Base-by-base conservation (phyloP, 108 stramenopile genomes). In the Mediolabrus comicus region DNA sequence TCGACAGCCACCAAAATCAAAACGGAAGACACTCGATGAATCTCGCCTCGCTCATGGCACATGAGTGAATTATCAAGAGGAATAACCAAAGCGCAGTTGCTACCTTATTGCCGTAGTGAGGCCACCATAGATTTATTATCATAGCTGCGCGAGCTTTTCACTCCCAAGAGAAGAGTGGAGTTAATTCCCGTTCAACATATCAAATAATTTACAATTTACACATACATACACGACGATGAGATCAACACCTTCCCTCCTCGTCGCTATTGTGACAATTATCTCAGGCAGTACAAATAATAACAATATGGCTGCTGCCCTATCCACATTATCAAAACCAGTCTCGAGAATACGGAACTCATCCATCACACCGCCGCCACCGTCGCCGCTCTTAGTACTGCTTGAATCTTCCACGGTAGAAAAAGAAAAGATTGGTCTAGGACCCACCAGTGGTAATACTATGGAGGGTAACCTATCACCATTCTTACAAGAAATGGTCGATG, bases 401-500 rank as follows among this genome's bases (percentile, higher is more conserved):
- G 43, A 46, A 46, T 46, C 43, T 4, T 46, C 43, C 43, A 46
- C 43, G 0, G 43, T 46, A 0, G 43, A 46, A 46, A 46, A 46
- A 6, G 43, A 46, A 46, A 12, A 46, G 22, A 46, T 46, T 14
- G 7, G 33, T 7, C 14, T 14, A 46, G 19, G 17, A 5, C 43
- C 43, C 43, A 46, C 2, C 1, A 46, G 14, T 46, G 22, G 19
- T 4, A 38, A 38, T 13, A n/a, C n/a, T n/a, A n/a, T n/a, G n/a
- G n/a, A n/a, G n/a, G n/a, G n/a, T 39, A 53, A 75, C 25, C 63
- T 91, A 25, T 86, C 90, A 6, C 86, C 90, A 3, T 81, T 91
- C 9, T 33, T 92, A 19, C 85, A 81, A 60, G 75, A 78, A 22
- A 91, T 91, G 62, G 84, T 83, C 4, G 86, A 91, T 55, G 90